phyloP scores from a whole-genome alignment of 306 rosid species.

The Dryas drummondii region DNA sequence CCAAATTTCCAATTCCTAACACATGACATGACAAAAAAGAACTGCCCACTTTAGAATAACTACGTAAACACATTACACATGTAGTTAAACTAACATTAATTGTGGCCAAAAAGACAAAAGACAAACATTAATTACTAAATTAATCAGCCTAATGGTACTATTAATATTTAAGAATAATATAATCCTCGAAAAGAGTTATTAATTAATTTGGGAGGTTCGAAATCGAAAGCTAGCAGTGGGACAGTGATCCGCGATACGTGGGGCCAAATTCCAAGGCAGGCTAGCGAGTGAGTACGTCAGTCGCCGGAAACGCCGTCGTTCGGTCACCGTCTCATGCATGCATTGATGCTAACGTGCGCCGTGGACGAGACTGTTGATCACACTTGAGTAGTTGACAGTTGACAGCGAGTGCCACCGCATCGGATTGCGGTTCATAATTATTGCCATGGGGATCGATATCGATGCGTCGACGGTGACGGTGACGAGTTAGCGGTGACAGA shows the following conservation, averaged over 20 bases:
- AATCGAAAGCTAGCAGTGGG: conserved; percentile 9
- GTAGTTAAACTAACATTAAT: background rate
- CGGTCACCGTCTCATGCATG: conserved; percentile 22
- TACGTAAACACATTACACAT: no score
- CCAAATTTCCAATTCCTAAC: no score
- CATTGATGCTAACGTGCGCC: conserved; percentile 1
- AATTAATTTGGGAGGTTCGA: conserved; percentile 41
- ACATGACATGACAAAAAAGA: background rate
- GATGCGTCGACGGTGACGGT: no score
- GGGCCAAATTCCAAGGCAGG: conserved; percentile 20
- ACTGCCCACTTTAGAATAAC: no score
- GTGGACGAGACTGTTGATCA: background rate
- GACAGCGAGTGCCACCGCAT: no score
- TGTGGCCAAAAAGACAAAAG: background rate
- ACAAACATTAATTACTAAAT: background rate
- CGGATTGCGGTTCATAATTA: no score
- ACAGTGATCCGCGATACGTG: conserved; percentile 60
- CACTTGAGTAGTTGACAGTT: no score
- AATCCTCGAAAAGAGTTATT: background rate
- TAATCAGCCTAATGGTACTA: background rate
- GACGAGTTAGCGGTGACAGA: no score
- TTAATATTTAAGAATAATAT: background rate
- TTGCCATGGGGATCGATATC: no score
- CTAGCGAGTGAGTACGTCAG: conserved; percentile 7
- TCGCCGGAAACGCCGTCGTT: conserved; percentile 39